These are phyloP conservation scores for Myxozyma udenii DNA, from an alignment of 805 yeast species.

Conservation along the genomic window DNA sequence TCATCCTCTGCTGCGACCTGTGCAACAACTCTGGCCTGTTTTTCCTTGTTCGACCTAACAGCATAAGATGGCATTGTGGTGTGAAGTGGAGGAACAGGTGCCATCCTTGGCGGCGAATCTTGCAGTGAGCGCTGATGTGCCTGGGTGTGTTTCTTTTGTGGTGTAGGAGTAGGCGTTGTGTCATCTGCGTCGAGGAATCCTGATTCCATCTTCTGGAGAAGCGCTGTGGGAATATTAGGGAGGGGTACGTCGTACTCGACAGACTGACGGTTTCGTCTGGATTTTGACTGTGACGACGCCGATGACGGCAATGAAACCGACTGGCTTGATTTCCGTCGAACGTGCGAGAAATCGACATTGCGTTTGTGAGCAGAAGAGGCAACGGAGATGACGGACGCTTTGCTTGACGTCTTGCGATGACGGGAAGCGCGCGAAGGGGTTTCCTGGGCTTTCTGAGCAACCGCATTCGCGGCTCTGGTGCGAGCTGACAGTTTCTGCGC, in stretches of 20 bases:
- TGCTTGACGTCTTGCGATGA: conserved; percentile 14
- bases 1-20: conserved; percentile 6
- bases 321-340: conserved; percentile 8
- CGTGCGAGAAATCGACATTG: conserved; percentile 23
- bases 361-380: conserved; percentile 19
- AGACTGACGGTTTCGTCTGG: not conserved
- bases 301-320: no score
- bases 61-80: not conserved
- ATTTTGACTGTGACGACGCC: conserved; percentile 3
- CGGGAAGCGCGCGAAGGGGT: conserved; percentile 17
- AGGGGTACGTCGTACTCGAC: not conserved
- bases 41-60: conserved; percentile 21
- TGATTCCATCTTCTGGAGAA: not conserved
- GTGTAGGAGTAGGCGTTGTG: not conserved
- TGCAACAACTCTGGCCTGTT: not conserved
- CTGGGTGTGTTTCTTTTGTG: not conserved
- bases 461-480: conserved; percentile 1
- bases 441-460: not conserved
- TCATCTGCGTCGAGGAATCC: not conserved
- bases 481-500: not conserved
- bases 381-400: conserved; percentile 14
- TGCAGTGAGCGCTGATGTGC: not conserved
- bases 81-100: not conserved
- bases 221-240: not conserved
- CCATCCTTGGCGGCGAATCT: not conserved